Evolutionary conservation across 768 basidiomycete species (phyloP), one percentile per base, ranked within the genome.

Genomic region (Lentinula detonsa): DNA sequence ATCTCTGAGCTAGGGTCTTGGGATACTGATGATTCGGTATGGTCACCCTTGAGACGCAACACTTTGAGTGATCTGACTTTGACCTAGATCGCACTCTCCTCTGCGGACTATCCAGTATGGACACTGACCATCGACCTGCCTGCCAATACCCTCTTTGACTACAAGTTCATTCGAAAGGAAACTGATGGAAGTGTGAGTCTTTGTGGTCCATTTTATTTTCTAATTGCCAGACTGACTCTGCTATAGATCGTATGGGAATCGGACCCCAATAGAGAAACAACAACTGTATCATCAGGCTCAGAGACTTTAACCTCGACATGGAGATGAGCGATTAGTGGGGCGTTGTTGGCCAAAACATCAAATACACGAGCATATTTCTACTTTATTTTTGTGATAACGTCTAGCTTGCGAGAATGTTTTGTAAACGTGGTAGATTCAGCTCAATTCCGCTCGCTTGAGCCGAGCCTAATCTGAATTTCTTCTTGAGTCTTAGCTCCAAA

Each of bases 101-200:
- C 85, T 16, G 76, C 78, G 2, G 68, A 71, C 16, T 85, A 86
- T 62, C 85, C 85, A 4, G 72, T 78, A 2, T 87, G 85, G 85
- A 75, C 71, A 3, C 75, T 78, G 16, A 80, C 80, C 0, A 72
- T 85, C 5, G 69, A 70, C n/a, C 65, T 88, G 0, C 83, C 85
- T 2, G 72, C 78, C 0, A 75, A 72, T 59, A 82, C 81, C 0
- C 63, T 65, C 3, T 85, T 87, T 68, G 62, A 82, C 62, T 87
- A 81, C 71, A 87, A 86, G 69, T 86, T 84, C 60, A 83, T 87
- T 64, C 71, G 83, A 31, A 85, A 83, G 67, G 78, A 80, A 57
- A 71, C 75, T 2, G 71, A 80, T 62, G 82, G 81, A n/a, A 75
- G 68, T 52, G 81, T 84, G 61, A 66, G 81, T 70, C 8, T 48